Evolutionary conservation across 2,329 filamentous ascomycete genomes (phyloP), one percentile per base, ranked within the genome.

Genomic region (Cladosporium cucumerinum): DNA sequence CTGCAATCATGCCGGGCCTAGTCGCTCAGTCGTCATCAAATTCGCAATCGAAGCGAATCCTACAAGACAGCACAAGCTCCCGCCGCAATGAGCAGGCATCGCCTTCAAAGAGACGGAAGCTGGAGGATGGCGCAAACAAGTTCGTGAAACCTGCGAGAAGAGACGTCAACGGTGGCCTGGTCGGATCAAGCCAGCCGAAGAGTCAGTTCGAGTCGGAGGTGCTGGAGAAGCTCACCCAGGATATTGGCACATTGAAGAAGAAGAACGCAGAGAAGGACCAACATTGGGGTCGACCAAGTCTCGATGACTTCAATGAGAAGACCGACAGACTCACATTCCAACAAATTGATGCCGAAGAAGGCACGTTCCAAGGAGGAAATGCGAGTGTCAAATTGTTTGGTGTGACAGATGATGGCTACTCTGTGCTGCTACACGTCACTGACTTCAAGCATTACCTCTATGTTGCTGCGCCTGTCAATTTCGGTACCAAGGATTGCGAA

Each of bases 371-470:
- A 75, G 91, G 91, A 57, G 92, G 91, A 23, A 88, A 83, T 74
- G 83, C 91, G 0, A 89, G 92, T 0, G 86, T 99, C 65, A 96
- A 95, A 81, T 84, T 99, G 23, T 99, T 98, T 78, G 95, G 95
- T 72, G 93, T 98, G 4, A 97, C 92, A 36, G 87, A 90, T 83
- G 78, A 77, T 49, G 95, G 95, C 62, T 90, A 99, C 78, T 99
- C 95, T 3, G 92, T 97, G 46, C 86, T 99, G 77, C 83, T 99
- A 14, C 95, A 99, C 77, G 93, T 99, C 68, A 97, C 91, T 18
- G 92, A 93, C 74, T 99, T 99, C 79, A 89, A 92, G 71, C 95
- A 99, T 77, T 99, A 99, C 75, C 87, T 99, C 64, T 99, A 97
- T 73, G 87, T 98, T 54, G 90, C 92, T 11, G 95, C 96, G 0